These are phyloP conservation scores for Termitomyces sp. DNA, from an alignment of 768 basidiomycete species.

Conservation along the genomic window DNA sequence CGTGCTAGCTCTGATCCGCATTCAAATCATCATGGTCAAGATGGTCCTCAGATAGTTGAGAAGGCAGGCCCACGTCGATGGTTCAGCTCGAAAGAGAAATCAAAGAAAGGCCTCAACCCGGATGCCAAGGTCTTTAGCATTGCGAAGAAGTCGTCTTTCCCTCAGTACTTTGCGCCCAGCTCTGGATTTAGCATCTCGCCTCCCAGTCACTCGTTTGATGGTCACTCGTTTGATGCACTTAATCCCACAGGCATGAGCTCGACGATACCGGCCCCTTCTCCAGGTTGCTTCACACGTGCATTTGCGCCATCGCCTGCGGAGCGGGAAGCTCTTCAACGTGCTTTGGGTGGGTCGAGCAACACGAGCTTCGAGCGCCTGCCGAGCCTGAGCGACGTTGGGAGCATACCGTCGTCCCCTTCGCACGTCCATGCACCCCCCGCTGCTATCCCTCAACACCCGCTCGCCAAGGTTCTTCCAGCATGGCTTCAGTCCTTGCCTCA, in stretches of 20 bases:
- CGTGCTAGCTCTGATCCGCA: conserved; percentile 32
- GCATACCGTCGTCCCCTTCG: conserved; percentile 64
- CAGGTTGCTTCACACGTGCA: conserved; percentile 58
- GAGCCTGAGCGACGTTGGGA: conserved; percentile 72
- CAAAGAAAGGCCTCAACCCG: conserved; percentile 73
- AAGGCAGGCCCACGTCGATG: conserved; percentile 38
- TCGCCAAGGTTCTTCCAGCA: conserved; percentile 40
- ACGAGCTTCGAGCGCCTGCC: conserved; percentile 74
- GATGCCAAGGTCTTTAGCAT: conserved; percentile 82
- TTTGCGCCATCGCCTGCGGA: conserved; percentile 88
- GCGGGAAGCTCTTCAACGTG: conserved; percentile 78
- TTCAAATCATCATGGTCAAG: conserved; percentile 5
- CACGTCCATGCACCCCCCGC: conserved; percentile 37
- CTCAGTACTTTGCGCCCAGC: conserved; percentile 13
- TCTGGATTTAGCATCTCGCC: conserved; percentile 10
- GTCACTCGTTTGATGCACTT: conserved; percentile 42
- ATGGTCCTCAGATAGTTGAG: conserved; percentile 16
- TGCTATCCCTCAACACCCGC: conserved; percentile 19
- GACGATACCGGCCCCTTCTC: conserved; percentile 35
- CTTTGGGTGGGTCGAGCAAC: conserved; percentile 69
- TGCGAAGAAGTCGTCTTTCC: conserved; percentile 22
- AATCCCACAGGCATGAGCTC: conserved; percentile 55
- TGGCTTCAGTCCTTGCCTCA: conserved; percentile 68
- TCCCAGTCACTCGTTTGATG: conserved; percentile 35
- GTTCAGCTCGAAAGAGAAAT: conserved; percentile 44